A percentile compares a stretch with the other conserved stretches of the same genome.
Evolutionary conservation across 495 filamentous ascomycete genomes (phyloP).

Genomic region (Penicillium ucsense): DNA sequence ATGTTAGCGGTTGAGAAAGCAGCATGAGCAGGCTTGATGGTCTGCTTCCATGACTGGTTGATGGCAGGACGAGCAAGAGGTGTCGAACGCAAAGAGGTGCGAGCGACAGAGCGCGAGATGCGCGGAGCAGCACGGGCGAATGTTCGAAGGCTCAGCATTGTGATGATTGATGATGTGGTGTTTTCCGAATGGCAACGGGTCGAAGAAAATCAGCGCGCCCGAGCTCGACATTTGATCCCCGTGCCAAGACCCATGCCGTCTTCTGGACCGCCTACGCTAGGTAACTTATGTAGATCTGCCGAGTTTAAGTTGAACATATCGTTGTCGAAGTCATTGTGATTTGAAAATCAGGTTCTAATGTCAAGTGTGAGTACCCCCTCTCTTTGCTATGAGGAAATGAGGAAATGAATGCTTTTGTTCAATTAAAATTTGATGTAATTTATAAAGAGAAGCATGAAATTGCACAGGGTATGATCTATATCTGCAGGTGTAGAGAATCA

Average conservation of each 20-base stretch:
- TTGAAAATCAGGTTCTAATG: too few relatives aligned
- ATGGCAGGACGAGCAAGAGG: constrained; percentile 34
- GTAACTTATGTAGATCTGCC: constrained; percentile 13
- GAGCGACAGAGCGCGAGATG: constrained; percentile 48
- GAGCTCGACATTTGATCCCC: constrained; percentile 31
- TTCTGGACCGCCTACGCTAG: constrained; percentile 10
- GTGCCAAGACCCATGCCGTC: constrained; percentile 22
- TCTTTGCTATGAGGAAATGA: too few relatives aligned
- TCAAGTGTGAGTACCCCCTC: too few relatives aligned
- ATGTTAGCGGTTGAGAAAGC: constrained; percentile 64
- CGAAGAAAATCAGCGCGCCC: constrained; percentile 10
- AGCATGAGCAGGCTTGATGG: constrained; percentile 46
- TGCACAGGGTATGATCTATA: too few relatives aligned
- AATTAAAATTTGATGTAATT: too few relatives aligned
- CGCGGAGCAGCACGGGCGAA: constrained; percentile 64
- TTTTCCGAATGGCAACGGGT: constrained; percentile 12
- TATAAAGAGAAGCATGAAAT: too few relatives aligned
- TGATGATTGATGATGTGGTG: constrained; percentile 23
- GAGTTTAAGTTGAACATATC: neutral
- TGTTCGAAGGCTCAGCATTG: constrained; percentile 68
- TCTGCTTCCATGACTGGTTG: constrained; percentile 41
- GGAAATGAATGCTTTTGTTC: too few relatives aligned
- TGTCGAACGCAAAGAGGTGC: constrained; percentile 39
- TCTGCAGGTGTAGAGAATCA: neutral
- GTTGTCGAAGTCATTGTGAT: too few relatives aligned